These are phyloP conservation scores for Fallopia convolvulus DNA, from an alignment of 148 eudicot species.

Conservation along the genomic window DNA sequence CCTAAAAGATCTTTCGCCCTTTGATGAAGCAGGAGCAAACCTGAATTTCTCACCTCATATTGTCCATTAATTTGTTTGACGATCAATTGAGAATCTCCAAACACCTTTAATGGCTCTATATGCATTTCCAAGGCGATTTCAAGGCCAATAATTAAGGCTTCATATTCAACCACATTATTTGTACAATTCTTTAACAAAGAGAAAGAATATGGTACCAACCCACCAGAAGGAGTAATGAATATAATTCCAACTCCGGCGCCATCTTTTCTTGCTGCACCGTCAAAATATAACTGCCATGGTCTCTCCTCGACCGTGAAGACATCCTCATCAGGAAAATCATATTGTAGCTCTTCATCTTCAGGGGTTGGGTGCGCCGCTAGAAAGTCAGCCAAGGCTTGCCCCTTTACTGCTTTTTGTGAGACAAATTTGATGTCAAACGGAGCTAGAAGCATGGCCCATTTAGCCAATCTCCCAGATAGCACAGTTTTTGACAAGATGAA, in stretches of 20 bases:
- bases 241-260: no score
- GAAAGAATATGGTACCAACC: background rate
- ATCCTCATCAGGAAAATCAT: background rate
- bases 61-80: background rate
- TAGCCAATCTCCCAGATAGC: no score
- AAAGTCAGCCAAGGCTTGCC: no score
- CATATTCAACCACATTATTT: background rate
- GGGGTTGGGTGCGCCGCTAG: background rate
- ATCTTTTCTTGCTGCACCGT: no score
- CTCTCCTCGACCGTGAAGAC: no score
- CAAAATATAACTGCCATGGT: no score
- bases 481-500: no score
- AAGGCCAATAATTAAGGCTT: background rate
- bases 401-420: no score
- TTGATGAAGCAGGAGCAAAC: background rate
- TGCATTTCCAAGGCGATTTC: background rate
- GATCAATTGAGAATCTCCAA: background rate
- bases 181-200: background rate
- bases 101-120: background rate
- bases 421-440: background rate
- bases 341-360: background rate
- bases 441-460: background rate
- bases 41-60: background rate
- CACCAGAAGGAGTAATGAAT: no score
- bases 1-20: background rate